Evolutionary conservation across 2,329 filamentous ascomycete genomes (phyloP).

Genomic region (Verticillium nubilum): DNA sequence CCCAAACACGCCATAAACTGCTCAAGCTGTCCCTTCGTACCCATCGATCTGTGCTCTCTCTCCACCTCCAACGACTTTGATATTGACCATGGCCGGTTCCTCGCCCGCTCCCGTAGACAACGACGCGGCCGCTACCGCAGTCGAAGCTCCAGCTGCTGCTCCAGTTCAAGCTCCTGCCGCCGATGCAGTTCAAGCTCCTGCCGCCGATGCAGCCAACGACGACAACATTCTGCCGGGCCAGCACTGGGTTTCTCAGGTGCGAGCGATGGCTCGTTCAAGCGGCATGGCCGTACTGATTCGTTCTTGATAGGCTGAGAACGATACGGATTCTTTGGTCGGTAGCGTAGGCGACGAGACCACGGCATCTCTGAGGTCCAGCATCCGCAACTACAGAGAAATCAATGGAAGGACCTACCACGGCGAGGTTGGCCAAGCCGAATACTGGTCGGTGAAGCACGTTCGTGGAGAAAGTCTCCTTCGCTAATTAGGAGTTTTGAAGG

Average conservation of each 20-base stretch:
- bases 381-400: conserved; percentile 28
- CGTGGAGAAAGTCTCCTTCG: no score
- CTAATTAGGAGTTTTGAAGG: not conserved
- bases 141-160: no score
- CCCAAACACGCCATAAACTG: no score
- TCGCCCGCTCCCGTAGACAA: no score
- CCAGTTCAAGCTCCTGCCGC: no score
- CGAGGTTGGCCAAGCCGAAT: conserved; percentile 8
- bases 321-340: not conserved
- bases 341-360: conserved; percentile 15
- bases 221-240: not conserved
- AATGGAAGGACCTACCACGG: conserved; percentile 32
- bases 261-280: not conserved
- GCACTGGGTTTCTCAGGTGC: not conserved
- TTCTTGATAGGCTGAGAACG: not conserved
- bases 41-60: no score
- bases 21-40: no score
- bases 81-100: no score
- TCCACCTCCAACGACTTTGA: no score
- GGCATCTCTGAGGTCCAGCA: conserved; percentile 27
- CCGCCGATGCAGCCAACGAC: not conserved
- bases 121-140: no score
- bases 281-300: not conserved
- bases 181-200: not conserved
- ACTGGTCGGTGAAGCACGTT: not conserved